A percentile compares a stretch with the other conserved stretches of the same genome.
phyloP scores from a whole-genome alignment of 176 grass and related monocot genomes.

The Neostapfia colusana region DNA sequence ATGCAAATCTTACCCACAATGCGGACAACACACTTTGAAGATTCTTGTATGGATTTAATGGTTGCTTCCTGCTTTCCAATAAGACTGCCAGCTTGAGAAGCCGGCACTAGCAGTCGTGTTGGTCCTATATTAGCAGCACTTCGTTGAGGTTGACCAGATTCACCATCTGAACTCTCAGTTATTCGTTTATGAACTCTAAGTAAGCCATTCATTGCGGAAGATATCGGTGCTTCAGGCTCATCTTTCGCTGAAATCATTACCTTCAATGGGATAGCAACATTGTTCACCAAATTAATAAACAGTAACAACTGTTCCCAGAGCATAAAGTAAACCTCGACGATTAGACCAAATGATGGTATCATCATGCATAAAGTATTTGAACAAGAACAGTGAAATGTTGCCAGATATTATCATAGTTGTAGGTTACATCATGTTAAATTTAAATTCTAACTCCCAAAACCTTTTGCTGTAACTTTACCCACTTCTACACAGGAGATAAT shows the following conservation, averaged over 20 bases:
- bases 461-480: not conserved
- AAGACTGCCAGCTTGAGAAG: constrained; percentile 82
- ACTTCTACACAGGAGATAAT: not conserved
- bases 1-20: constrained; percentile 63
- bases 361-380: not conserved
- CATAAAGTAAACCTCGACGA: constrained; percentile 11
- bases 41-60: constrained; percentile 92
- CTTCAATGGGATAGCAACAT: constrained; percentile 43
- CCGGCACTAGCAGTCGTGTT: constrained; percentile 82
- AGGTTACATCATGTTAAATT: not conserved
- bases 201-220: constrained; percentile 87
- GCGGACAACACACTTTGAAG: constrained; percentile 58
- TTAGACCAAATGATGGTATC: constrained; percentile 1
- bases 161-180: constrained; percentile 69
- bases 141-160: constrained; percentile 58
- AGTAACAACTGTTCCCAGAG: not conserved
- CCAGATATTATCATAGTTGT: not conserved
- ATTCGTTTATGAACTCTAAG: constrained; percentile 82
- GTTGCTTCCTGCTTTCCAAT: constrained; percentile 94
- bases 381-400: constrained; percentile 11
- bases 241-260: constrained; percentile 96
- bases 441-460: not conserved
- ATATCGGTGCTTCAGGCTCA: constrained; percentile 66
- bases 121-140: constrained; percentile 53
- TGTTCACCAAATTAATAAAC: constrained; percentile 23